Percentiles rank a stretch among this genome's conserved stretches.
phyloP scores from a whole-genome alignment of 306 rosid genomes.

The Pterocarpus santalinus region DNA sequence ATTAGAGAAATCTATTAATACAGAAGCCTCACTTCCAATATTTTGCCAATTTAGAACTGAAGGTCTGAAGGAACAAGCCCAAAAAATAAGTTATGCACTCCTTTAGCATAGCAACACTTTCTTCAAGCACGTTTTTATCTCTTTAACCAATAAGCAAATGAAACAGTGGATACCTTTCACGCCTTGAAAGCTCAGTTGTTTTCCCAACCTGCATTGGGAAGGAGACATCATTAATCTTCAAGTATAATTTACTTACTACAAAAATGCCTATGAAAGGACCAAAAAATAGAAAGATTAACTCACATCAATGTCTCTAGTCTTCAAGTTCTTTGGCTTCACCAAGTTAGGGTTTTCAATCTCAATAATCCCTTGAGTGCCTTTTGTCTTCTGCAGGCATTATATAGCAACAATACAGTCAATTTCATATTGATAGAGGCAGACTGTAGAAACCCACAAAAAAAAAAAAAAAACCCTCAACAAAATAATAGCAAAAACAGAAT shows the following conservation, averaged over 20 bases:
- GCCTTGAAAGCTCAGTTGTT: conserved; percentile 91
- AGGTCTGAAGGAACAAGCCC: neutral
- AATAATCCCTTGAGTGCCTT: conserved; percentile 84
- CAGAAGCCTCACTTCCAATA: conserved; percentile 31
- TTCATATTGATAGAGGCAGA: conserved; percentile 16
- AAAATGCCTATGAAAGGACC: conserved; percentile 9
- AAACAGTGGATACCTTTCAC: conserved; percentile 73
- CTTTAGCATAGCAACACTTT: neutral
- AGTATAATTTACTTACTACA: conserved; percentile 13
- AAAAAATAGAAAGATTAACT: conserved; percentile 49
- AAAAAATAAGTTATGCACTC: neutral
- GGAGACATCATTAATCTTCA: conserved; percentile 31
- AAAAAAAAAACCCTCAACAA: neutral
- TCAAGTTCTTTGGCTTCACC: conserved; percentile 74
- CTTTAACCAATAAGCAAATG: conserved; percentile 20
- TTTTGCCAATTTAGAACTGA: conserved; percentile 1
- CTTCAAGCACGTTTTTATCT: neutral
- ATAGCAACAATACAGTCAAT: conserved; percentile 35
- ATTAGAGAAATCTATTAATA: conserved; percentile 5
- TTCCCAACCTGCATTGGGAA: conserved; percentile 63
- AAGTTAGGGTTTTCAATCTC: conserved; percentile 94
- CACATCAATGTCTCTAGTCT: conserved; percentile 82
- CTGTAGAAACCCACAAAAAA: neutral
- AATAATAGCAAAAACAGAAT: neutral
- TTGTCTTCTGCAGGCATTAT: conserved; percentile 69